Evolutionary conservation across 805 yeast species (phyloP).

Genomic region (Saccharomycopsis guyanensis): DNA sequence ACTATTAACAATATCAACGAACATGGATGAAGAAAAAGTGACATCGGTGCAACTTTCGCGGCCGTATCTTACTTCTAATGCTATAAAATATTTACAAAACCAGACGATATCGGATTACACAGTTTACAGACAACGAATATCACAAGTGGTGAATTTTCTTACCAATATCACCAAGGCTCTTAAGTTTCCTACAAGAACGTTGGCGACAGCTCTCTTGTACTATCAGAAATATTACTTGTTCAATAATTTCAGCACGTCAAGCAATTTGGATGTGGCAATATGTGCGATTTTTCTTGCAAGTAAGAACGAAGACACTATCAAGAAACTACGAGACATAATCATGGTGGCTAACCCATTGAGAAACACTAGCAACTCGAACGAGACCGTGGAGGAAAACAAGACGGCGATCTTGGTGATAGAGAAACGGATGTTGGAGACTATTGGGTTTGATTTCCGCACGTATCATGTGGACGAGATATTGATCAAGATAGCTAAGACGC

Average conservation of each 20-base stretch:
- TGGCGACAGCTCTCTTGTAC: constrained; percentile 63
- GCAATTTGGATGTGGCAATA: constrained; percentile 56
- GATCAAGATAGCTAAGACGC: constrained; percentile 50
- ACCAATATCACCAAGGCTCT: constrained; percentile 44
- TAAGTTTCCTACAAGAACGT: constrained; percentile 62
- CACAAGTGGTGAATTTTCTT: constrained; percentile 46
- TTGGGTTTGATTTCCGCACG: constrained; percentile 72
- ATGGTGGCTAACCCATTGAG: constrained; percentile 38
- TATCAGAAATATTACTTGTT: constrained; percentile 66
- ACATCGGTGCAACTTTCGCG: constrained; percentile 39
- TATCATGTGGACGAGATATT: constrained; percentile 60
- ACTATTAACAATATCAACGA: too few relatives aligned
- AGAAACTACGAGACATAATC: constrained; percentile 59
- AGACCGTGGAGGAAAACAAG: constrained; percentile 42
- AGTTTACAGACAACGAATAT: constrained; percentile 44
- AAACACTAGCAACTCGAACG: constrained; percentile 13
- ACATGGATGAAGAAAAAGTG: too few relatives aligned
- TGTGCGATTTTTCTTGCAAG: constrained; percentile 64
- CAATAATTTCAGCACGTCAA: constrained; percentile 48
- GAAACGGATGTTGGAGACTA: constrained; percentile 64
- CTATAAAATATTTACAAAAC: constrained; percentile 43
- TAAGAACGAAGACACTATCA: constrained; percentile 79
- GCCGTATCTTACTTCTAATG: constrained; percentile 52
- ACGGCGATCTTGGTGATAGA: constrained; percentile 54
- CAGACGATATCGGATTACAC: constrained; percentile 45